Conservation (phyloP, 352 stramenopile species). For the Aphanomyces invadans region DNA sequence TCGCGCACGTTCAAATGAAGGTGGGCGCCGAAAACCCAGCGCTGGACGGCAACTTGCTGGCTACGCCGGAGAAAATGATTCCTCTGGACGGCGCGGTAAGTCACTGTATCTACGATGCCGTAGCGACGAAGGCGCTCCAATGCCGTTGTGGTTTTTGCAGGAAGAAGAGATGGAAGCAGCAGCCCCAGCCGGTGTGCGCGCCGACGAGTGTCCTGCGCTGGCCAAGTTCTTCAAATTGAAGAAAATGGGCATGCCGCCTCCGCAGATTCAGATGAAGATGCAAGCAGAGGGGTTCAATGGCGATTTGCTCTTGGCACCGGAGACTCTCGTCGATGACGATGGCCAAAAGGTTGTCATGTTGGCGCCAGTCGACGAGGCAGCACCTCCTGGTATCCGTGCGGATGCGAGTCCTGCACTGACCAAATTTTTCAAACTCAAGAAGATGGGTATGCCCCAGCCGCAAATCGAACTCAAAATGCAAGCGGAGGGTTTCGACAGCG, state of each 20-base stretch:
- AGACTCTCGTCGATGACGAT: slow-evolving; percentile 31
- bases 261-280: slow-evolving; percentile 90
- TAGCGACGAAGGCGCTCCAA: too few species aligned
- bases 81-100: too few species aligned
- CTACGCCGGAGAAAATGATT: slow-evolving; percentile 73
- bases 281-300: slow-evolving; percentile 84
- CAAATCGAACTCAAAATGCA: slow-evolving; percentile 25
- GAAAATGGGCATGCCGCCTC: slow-evolving; percentile 90
- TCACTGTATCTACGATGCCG: too few species aligned
- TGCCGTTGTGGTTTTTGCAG: too few species aligned
- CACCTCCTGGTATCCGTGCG: background rate
- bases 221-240: slow-evolving; percentile 94
- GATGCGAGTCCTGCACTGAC: slow-evolving; percentile 27
- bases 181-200: background rate
- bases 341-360: background rate
- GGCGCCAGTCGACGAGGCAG: background rate
- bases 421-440: slow-evolving; percentile 26
- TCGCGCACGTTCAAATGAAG: slow-evolving; percentile 86
- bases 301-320: slow-evolving; percentile 79
- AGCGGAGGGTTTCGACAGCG: slow-evolving; percentile 20
- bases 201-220: background rate
- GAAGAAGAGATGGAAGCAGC: too few species aligned
- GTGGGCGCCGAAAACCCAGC: slow-evolving; percentile 79
- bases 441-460: slow-evolving; percentile 24
- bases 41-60: slow-evolving; percentile 83